Conservation (phyloP, 1,284 basidiomycete species). For the Pseudozyma sp. region DNA sequence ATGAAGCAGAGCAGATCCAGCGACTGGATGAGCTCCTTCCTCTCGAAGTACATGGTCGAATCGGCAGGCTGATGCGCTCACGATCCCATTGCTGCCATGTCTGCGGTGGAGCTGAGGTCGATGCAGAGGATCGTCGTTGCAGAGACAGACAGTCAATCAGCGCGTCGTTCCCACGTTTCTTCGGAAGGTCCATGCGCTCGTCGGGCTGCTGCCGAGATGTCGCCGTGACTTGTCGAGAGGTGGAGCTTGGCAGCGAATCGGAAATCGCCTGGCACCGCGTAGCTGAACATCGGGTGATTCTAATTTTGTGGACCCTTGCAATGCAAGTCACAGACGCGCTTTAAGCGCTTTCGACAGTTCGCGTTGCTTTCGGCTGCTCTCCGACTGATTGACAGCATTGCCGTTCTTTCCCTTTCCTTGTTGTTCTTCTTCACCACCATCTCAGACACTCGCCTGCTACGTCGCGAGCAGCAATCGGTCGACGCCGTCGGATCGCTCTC, state of each 20-base stretch:
- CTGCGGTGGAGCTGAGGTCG: not conserved
- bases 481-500: too few relatives aligned
- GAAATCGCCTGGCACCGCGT: not conserved
- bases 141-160: not conserved
- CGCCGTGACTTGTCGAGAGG: conserved; percentile 5
- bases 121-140: not conserved
- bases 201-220: not conserved
- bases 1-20: conserved; percentile 54
- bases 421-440: not conserved
- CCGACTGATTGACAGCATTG: not conserved
- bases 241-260: conserved; percentile 3
- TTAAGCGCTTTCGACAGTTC: conserved; percentile 5
- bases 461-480: not conserved
- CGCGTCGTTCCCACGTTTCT: not conserved
- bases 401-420: not conserved
- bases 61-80: not conserved
- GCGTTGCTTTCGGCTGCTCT: not conserved
- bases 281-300: conserved; percentile 1
- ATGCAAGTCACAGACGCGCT: conserved; percentile 9
- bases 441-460: not conserved
- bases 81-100: conserved; percentile 19
- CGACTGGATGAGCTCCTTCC: conserved; percentile 52
- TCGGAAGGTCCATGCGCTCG: conserved; percentile 8
- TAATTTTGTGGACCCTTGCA: conserved; percentile 9
- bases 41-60: conserved; percentile 44